These are phyloP conservation scores for Nidularia sp. DNA, from an alignment of 768 basidiomycete species.

Conservation along the genomic window DNA sequence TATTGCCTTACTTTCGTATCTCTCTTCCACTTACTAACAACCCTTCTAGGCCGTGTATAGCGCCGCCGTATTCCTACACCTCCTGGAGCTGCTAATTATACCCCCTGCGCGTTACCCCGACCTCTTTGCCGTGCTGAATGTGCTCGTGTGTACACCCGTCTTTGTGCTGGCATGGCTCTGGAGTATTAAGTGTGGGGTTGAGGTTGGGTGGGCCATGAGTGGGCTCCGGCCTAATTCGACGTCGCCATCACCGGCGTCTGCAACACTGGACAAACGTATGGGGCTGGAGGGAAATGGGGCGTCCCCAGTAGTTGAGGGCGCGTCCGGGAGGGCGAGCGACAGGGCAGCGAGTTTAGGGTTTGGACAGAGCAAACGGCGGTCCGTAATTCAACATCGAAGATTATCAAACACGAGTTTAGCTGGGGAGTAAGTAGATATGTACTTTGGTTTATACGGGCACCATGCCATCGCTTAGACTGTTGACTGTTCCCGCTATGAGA, in stretches of 20 bases:
- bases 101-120: conserved; percentile 83
- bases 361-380: conserved; percentile 5
- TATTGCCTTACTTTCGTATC: background rate
- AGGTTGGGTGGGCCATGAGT: conserved; percentile 77
- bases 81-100: conserved; percentile 53
- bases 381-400: background rate
- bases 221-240: conserved; percentile 31
- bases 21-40: conserved; percentile 11
- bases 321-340: conserved; percentile 5
- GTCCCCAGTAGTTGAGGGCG: background rate
- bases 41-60: conserved; percentile 46
- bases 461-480: too few relatives aligned
- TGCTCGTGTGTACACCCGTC: conserved; percentile 74
- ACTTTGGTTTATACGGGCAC: too few relatives aligned
- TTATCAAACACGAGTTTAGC: too few relatives aligned
- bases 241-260: too few relatives aligned
- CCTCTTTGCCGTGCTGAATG: conserved; percentile 81
- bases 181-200: conserved; percentile 78
- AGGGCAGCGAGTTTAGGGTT: conserved; percentile 18
- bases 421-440: too few relatives aligned
- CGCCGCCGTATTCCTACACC: conserved; percentile 51
- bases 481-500: too few relatives aligned
- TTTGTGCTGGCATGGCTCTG: conserved; percentile 85
- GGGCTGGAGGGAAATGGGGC: background rate
- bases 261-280: background rate